Evolutionary conservation across 768 basidiomycete genomes (phyloP).

Genomic region (Floccularia luteovirens): DNA sequence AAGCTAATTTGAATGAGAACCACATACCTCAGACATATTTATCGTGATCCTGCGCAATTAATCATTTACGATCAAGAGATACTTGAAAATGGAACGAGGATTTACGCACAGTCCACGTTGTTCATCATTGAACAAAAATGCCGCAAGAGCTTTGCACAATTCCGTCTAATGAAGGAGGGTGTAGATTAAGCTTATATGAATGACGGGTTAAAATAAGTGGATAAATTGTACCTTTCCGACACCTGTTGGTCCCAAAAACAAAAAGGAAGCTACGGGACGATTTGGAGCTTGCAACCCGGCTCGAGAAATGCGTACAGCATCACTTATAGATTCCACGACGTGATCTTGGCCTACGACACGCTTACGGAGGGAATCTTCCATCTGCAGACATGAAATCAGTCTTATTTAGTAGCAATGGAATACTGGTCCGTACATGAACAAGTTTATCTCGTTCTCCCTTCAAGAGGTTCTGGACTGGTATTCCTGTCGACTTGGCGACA

Average conservation of each 20-base stretch:
- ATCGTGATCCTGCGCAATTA: constrained; percentile 61
- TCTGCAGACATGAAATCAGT: constrained; percentile 31
- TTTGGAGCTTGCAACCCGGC: constrained; percentile 87
- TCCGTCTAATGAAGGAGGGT: constrained; percentile 51
- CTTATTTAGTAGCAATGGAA: background rate
- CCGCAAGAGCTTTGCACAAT: constrained; percentile 80
- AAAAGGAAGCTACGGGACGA: constrained; percentile 86
- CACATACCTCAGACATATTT: constrained; percentile 79
- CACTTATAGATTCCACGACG: constrained; percentile 77
- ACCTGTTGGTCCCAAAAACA: constrained; percentile 86
- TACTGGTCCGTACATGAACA: constrained; percentile 56
- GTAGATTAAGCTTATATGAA: constrained; percentile 3
- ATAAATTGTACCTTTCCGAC: constrained; percentile 76
- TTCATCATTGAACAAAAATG: constrained; percentile 87
- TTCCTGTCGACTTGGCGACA: constrained; percentile 83
- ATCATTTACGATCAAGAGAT: background rate
- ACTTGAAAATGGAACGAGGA: constrained; percentile 10
- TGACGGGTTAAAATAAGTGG: background rate
- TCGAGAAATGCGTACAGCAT: constrained; percentile 89
- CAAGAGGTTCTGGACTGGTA: constrained; percentile 82
- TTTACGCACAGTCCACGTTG: constrained; percentile 77
- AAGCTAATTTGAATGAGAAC: too few species aligned
- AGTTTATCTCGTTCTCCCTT: constrained; percentile 89
- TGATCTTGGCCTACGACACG: constrained; percentile 90
- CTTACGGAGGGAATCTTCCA: constrained; percentile 72